A percentile compares a stretch with the other conserved stretches of the same genome.
Evolutionary conservation across 2,329 filamentous ascomycete species (phyloP).

Genomic region (Ceratocystiopsis minuta): DNA sequence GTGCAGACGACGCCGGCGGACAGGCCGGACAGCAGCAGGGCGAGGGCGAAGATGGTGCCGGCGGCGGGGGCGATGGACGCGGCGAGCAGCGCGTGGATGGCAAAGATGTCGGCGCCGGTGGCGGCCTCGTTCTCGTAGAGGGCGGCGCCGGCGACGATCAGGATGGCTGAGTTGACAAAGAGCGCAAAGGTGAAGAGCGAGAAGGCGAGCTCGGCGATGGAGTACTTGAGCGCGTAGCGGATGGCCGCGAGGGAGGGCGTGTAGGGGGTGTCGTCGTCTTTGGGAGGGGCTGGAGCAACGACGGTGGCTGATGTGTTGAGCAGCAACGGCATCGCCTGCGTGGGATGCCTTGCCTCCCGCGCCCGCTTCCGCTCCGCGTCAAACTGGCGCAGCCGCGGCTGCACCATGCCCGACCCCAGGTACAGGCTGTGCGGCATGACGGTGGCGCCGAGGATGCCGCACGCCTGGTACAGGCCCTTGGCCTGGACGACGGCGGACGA

Average conservation of each 20-base stretch:
- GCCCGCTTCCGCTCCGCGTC: conserved; percentile 19
- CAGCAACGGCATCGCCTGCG: neutral
- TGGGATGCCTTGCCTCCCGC: conserved; percentile 4
- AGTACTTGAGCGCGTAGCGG: conserved; percentile 53
- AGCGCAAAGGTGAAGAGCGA: conserved; percentile 69
- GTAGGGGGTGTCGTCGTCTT: conserved; percentile 28
- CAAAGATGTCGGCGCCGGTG: conserved; percentile 62
- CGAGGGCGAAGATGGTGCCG: conserved; percentile 69
- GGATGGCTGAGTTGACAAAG: conserved; percentile 68
- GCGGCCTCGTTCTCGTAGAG: conserved; percentile 47
- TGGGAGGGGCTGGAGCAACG: neutral
- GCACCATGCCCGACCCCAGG: conserved; percentile 51
- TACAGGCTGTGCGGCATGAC: conserved; percentile 56
- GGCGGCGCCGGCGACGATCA: conserved; percentile 65
- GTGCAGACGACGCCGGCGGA: conserved; percentile 79
- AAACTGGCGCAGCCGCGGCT: conserved; percentile 46
- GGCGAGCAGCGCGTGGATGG: conserved; percentile 58
- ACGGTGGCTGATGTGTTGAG: too few relatives aligned
- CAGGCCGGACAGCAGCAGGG: conserved; percentile 61
- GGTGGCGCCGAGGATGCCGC: conserved; percentile 60
- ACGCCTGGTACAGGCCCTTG: conserved; percentile 46
- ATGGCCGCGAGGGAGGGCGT: conserved; percentile 57
- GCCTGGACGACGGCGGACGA: conserved; percentile 39
- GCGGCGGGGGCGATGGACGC: conserved; percentile 53
- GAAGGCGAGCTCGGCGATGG: conserved; percentile 49